Conservation (phyloP, 1,284 basidiomycete species). For the Microbotryum lychnidis-dioicae region DNA sequence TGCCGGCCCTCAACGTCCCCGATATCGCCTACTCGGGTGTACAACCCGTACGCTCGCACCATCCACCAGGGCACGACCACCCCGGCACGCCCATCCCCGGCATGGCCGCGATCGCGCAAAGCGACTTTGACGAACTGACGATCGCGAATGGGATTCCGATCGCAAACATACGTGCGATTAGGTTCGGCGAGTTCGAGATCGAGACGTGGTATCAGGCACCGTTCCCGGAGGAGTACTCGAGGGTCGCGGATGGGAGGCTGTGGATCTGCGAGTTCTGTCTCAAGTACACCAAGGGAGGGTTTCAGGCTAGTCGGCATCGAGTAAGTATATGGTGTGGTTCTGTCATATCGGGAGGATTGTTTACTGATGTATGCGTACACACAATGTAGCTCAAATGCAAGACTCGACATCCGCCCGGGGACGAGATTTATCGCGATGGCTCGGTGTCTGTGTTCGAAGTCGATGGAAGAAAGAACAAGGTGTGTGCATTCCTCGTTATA, state of each 20-base stretch:
- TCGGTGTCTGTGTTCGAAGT: conserved; percentile 91
- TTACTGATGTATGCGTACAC: neutral
- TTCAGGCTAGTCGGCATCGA: conserved; percentile 76
- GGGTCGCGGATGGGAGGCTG: conserved; percentile 81
- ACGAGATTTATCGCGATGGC: conserved; percentile 94
- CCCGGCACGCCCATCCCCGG: too few relatives aligned
- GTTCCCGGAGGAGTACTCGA: conserved; percentile 94
- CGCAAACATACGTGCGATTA: conserved; percentile 63
- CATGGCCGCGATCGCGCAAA: too few relatives aligned
- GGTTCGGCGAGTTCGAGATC: conserved; percentile 91
- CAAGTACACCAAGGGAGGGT: conserved; percentile 96
- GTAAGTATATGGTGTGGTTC: conserved; percentile 47
- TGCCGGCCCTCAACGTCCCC: too few relatives aligned
- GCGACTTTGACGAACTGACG: neutral
- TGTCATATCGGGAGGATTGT: neutral
- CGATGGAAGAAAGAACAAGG: conserved; percentile 95
- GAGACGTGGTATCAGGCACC: conserved; percentile 99
- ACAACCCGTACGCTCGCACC: too few relatives aligned
- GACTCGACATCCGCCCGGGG: conserved; percentile 86
- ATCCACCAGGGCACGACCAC: too few relatives aligned
- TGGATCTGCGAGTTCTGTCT: conserved; percentile 98
- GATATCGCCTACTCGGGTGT: too few relatives aligned
- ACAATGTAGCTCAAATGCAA: conserved; percentile 79
- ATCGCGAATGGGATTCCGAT: conserved; percentile 10
- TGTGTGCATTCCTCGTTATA: conserved; percentile 33